Evolutionary conservation across 1,139 yeast species (phyloP).

Genomic region (Ogataea hybrid): DNA sequence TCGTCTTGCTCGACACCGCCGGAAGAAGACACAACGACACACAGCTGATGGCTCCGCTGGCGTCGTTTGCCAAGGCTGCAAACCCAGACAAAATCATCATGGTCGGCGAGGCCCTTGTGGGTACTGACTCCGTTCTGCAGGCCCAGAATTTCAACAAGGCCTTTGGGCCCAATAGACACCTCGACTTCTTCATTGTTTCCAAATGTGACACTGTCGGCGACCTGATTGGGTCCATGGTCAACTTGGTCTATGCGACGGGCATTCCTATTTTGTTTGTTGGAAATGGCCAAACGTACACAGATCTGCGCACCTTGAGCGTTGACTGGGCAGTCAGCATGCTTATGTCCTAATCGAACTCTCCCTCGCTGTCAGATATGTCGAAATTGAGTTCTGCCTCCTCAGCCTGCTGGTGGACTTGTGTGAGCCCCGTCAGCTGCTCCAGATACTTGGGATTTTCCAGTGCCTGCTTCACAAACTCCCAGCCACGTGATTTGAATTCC

Average conservation of each 20-base stretch:
- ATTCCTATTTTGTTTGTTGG: conserved; percentile 96
- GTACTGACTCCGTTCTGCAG: conserved; percentile 95
- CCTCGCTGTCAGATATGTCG: conserved; percentile 45
- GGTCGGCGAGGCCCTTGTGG: conserved; percentile 98
- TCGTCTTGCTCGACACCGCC: conserved; percentile 94
- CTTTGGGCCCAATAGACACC: conserved; percentile 76
- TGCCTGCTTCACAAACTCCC: conserved; percentile 78
- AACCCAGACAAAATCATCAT: conserved; percentile 94
- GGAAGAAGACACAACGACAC: conserved; percentile 97
- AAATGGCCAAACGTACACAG: conserved; percentile 96
- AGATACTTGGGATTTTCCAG: conserved; percentile 62
- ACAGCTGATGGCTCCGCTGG: conserved; percentile 91
- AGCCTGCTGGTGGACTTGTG: conserved; percentile 67
- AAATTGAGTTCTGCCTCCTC: conserved; percentile 53
- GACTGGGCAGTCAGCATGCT: conserved; percentile 89
- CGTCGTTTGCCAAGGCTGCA: conserved; percentile 94
- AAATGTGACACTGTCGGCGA: conserved; percentile 98
- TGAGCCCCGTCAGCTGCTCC: conserved; percentile 76
- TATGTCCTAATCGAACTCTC: conserved; percentile 46
- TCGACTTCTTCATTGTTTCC: conserved; percentile 90
- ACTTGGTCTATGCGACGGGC: conserved; percentile 95
- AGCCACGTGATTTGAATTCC: conserved; percentile 52
- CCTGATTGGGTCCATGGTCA: conserved; percentile 93
- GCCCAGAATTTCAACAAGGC: conserved; percentile 92
- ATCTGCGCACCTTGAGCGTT: conserved; percentile 86